These are phyloP conservation scores for Mycena leptocephala DNA, from an alignment of 768 basidiomycete genomes.

Conservation along the genomic window DNA sequence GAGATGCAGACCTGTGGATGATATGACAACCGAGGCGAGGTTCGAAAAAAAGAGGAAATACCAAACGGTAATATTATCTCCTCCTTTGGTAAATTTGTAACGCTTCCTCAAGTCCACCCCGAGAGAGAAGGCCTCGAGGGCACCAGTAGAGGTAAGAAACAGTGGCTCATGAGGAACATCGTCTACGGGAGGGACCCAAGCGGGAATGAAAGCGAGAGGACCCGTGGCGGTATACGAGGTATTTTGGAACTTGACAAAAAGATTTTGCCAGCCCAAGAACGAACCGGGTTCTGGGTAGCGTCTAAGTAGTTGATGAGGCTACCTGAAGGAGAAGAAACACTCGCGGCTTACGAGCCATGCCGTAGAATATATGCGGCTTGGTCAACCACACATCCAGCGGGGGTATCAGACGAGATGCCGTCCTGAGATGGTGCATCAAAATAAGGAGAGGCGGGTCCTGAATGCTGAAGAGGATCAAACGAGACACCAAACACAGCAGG, in stretches of 20 bases:
- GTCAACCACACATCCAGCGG: constrained; percentile 57
- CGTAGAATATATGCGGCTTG: constrained; percentile 62
- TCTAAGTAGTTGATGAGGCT: constrained; percentile 35
- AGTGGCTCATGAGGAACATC: constrained; percentile 56
- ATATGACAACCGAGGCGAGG: background rate
- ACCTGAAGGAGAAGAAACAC: constrained; percentile 22
- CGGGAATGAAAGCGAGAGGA: constrained; percentile 57
- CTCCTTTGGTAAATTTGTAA: constrained; percentile 58
- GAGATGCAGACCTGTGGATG: constrained; percentile 54
- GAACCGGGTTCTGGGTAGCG: constrained; percentile 61
- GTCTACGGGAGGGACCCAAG: constrained; percentile 59
- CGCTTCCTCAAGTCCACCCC: constrained; percentile 57
- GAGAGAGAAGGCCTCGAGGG: constrained; percentile 57
- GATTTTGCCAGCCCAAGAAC: constrained; percentile 54
- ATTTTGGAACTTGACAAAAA: constrained; percentile 60
- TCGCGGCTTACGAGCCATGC: constrained; percentile 54
- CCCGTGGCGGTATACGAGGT: constrained; percentile 55
- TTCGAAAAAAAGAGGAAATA: constrained; percentile 29
- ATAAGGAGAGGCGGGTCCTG: constrained; percentile 60
- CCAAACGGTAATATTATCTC: constrained; percentile 61
- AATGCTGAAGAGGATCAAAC: constrained; percentile 60
- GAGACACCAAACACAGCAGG: background rate
- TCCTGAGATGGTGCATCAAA: constrained; percentile 59
- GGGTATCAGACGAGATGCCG: constrained; percentile 50
- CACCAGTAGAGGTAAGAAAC: constrained; percentile 57